Evolutionary conservation across 1,139 yeast genomes (phyloP).

Genomic region (Sugiyamaella xylanicola): DNA sequence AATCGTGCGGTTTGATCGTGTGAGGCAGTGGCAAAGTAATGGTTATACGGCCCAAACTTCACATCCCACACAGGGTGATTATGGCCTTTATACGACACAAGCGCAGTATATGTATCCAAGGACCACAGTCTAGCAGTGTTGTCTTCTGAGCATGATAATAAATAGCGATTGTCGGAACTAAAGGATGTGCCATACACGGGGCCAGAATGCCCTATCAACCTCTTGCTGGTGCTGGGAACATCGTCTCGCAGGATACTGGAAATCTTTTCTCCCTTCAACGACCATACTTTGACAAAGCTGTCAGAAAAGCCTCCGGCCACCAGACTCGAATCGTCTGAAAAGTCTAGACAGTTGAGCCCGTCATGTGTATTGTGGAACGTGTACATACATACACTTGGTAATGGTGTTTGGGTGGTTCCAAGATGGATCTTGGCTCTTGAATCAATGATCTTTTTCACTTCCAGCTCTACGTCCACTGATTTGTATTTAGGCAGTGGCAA

Average conservation of each 20-base stretch:
- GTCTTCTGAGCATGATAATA: constrained; percentile 87
- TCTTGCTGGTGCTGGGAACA: constrained; percentile 49
- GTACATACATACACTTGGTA: constrained; percentile 97
- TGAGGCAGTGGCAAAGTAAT: constrained; percentile 95
- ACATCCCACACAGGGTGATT: constrained; percentile 98
- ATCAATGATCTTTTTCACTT: constrained; percentile 77
- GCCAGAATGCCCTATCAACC: constrained; percentile 90
- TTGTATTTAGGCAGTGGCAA: constrained; percentile 87
- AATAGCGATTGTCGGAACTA: constrained; percentile 83
- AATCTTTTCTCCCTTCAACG: constrained; percentile 85
- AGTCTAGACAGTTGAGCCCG: constrained; percentile 79
- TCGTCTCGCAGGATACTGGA: constrained; percentile 67
- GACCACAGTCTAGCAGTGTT: constrained; percentile 94
- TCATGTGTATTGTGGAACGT: constrained; percentile 95
- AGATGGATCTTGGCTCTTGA: constrained; percentile 72
- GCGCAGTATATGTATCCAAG: constrained; percentile 81
- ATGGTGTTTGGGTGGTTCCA: constrained; percentile 67
- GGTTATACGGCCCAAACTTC: constrained; percentile 90
- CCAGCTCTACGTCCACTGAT: constrained; percentile 74
- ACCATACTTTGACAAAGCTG: constrained; percentile 87
- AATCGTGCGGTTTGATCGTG: constrained; percentile 97
- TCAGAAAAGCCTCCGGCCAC: constrained; percentile 96
- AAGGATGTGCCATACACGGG: constrained; percentile 89
- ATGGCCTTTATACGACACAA: constrained; percentile 95
- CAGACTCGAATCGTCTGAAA: constrained; percentile 82